Evolutionary conservation across 768 basidiomycete species (phyloP).

Genomic region (Naganishia onofrii): DNA sequence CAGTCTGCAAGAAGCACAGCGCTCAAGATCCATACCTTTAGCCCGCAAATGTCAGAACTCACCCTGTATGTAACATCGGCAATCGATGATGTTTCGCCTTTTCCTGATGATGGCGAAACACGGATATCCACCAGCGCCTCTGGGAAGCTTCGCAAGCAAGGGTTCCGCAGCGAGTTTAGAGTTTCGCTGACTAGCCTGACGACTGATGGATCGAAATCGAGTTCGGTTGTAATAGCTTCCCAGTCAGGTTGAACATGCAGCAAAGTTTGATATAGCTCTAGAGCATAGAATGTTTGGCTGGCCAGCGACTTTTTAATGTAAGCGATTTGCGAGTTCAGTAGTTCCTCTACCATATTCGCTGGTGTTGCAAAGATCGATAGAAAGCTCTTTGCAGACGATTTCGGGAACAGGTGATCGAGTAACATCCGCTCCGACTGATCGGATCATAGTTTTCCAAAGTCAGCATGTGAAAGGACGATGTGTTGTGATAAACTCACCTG

Average conservation of each 20-base stretch:
- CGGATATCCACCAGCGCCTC: conserved; percentile 49
- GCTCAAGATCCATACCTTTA: neutral
- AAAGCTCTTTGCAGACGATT: conserved; percentile 34
- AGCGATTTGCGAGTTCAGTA: conserved; percentile 35
- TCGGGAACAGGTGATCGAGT: conserved; percentile 43
- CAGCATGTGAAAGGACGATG: neutral
- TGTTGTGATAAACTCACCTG: conserved; percentile 41
- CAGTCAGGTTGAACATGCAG: conserved; percentile 32
- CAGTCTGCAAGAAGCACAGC: conserved; percentile 24
- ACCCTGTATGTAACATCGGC: conserved; percentile 43
- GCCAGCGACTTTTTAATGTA: conserved; percentile 44
- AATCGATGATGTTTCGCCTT: conserved; percentile 35
- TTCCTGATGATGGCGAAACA: conserved; percentile 16
- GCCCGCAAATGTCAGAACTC: neutral
- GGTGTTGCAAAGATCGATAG: conserved; percentile 32
- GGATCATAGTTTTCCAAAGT: neutral
- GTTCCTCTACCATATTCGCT: conserved; percentile 26
- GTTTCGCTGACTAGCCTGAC: conserved; percentile 13
- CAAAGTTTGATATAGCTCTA: conserved; percentile 46
- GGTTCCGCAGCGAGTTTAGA: conserved; percentile 11
- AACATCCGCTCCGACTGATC: conserved; percentile 46
- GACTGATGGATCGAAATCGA: conserved; percentile 26
- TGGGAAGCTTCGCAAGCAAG: conserved; percentile 45
- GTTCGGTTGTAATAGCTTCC: conserved; percentile 39
- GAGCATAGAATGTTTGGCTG: conserved; percentile 43